These are phyloP conservation scores for Fusarium foetens DNA, from an alignment of 2,329 filamentous ascomycete genomes.

Conservation along the genomic window DNA sequence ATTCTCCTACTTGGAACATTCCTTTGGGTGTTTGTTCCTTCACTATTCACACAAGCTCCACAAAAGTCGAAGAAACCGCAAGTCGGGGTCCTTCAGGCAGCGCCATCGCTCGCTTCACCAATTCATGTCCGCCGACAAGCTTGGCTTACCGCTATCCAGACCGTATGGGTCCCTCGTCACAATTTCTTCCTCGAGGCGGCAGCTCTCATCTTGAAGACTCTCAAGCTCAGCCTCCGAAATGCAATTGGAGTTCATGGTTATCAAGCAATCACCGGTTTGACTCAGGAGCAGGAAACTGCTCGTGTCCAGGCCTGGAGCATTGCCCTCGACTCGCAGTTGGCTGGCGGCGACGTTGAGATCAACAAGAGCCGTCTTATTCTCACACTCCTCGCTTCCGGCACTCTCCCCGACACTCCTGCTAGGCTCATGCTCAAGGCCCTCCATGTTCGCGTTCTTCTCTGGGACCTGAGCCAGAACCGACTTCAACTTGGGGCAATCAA, in stretches of 20 bases:
- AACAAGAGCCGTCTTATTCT: conserved; percentile 87
- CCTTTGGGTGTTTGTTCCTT: conserved; percentile 66
- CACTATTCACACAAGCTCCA: conserved; percentile 56
- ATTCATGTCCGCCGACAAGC: conserved; percentile 88
- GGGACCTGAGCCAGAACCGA: conserved; percentile 75
- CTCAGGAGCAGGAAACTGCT: conserved; percentile 84
- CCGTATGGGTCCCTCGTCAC: conserved; percentile 89
- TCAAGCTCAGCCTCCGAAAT: conserved; percentile 84
- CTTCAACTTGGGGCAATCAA: conserved; percentile 74
- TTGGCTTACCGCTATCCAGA: conserved; percentile 93
- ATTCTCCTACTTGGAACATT: conserved; percentile 63
- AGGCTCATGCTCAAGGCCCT: conserved; percentile 92
- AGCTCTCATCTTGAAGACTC: conserved; percentile 80
- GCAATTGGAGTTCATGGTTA: conserved; percentile 81
- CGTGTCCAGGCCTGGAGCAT: conserved; percentile 93
- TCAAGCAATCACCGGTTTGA: conserved; percentile 80
- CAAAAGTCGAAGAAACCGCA: conserved; percentile 65
- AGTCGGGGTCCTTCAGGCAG: conserved; percentile 58
- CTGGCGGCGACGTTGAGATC: conserved; percentile 88
- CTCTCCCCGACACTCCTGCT: conserved; percentile 82
- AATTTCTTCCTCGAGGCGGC: conserved; percentile 87
- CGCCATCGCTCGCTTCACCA: conserved; percentile 80
- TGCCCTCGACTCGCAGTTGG: conserved; percentile 90
- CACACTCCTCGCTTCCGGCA: conserved; percentile 88
- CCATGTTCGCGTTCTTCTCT: conserved; percentile 89